Conservation (phyloP, 192 early-diverging fungal genomes). For the Entrophospora sp. region DNA sequence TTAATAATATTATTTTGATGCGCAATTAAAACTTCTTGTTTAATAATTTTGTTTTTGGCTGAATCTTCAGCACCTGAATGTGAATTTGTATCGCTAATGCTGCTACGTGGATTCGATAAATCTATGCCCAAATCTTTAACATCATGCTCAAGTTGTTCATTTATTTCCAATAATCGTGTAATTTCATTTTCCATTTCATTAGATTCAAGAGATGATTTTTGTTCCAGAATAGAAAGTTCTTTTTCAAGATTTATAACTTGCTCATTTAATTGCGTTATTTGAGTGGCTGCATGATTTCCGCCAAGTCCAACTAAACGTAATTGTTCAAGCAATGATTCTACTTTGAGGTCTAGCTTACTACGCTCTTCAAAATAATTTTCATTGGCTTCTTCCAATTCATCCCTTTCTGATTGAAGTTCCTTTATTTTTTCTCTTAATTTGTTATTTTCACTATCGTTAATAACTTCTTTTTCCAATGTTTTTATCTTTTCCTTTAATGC, state of each 20-base stretch:
- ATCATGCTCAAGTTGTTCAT: neutral
- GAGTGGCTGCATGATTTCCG: neutral
- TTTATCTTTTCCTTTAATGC: neutral
- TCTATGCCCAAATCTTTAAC: neutral
- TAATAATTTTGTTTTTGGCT: neutral
- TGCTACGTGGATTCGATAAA: neutral
- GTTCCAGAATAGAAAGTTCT: neutral
- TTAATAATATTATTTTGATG: neutral
- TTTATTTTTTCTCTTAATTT: neutral
- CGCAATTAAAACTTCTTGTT: neutral
- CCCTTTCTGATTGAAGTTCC: neutral
- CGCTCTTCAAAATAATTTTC: neutral
- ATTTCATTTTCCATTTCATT: slow-evolving; percentile 7
- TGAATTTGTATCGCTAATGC: neutral
- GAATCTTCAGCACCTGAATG: no score
- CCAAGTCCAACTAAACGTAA: neutral
- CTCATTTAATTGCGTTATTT: neutral
- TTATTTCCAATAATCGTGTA: neutral
- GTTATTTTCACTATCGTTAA: neutral
- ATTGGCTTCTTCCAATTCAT: neutral
- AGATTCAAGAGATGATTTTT: neutral
- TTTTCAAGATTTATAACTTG: neutral
- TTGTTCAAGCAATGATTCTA: neutral
- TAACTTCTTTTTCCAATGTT: neutral
- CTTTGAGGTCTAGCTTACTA: neutral